Conservation (phyloP, 768 basidiomycete species). For the Lepiota venenata region DNA sequence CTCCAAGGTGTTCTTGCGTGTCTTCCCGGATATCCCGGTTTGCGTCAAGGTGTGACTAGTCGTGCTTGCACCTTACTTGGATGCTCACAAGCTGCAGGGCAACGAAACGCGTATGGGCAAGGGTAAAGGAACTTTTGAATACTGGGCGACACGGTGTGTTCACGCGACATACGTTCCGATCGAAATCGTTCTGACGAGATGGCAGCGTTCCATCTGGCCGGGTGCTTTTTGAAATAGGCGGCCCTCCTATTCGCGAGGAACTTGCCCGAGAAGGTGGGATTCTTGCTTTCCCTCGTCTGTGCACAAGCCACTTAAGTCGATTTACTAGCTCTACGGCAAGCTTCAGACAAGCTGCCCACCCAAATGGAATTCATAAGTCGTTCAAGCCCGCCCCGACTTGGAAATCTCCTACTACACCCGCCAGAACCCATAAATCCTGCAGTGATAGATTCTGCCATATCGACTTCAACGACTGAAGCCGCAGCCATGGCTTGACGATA, state of each 20-base stretch:
- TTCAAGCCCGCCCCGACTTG: conserved; percentile 67
- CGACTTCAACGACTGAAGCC: conserved; percentile 5
- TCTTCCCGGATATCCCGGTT: conserved; percentile 96
- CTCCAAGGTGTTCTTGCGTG: conserved; percentile 77
- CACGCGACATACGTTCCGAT: neutral
- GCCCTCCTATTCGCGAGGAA: conserved; percentile 85
- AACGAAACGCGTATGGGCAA: conserved; percentile 99
- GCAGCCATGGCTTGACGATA: conserved; percentile 9
- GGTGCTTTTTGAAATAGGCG: conserved; percentile 93
- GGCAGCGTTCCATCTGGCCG: conserved; percentile 80
- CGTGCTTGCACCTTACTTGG: neutral
- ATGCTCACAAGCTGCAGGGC: conserved; percentile 49
- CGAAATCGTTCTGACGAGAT: neutral
- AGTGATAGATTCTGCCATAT: neutral
- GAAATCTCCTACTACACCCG: conserved; percentile 56
- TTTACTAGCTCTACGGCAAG: conserved; percentile 74
- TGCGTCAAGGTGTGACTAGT: conserved; percentile 78
- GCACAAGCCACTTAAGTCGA: neutral
- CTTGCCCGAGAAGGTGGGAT: conserved; percentile 83
- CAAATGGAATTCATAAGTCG: conserved; percentile 82
- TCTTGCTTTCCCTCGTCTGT: neutral
- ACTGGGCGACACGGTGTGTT: conserved; percentile 87
- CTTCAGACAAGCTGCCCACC: conserved; percentile 84
- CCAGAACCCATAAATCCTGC: conserved; percentile 26
- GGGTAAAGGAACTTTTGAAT: conserved; percentile 97